Evolutionary conservation across 1,139 yeast species (phyloP).

Genomic region (Yamadazyma trypodendri): DNA sequence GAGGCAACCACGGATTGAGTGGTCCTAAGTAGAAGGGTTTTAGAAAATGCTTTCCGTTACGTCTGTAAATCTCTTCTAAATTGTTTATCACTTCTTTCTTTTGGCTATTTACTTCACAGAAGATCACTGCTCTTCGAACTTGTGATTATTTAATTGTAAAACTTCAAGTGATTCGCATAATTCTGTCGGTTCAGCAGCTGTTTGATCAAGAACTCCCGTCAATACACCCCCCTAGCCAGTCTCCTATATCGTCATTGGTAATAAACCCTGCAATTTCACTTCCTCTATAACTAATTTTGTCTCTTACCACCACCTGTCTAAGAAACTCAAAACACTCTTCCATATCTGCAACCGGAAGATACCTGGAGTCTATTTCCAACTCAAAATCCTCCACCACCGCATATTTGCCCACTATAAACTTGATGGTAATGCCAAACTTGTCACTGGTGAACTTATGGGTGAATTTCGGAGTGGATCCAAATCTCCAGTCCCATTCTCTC

Average conservation of each 20-base stretch:
- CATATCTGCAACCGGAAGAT: conserved; percentile 18
- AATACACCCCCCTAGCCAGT: conserved; percentile 47
- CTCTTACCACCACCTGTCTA: conserved; percentile 20
- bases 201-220: conserved; percentile 48
- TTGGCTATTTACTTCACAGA: no score
- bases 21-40: no score
- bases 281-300: conserved; percentile 36
- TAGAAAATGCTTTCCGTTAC: no score
- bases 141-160: no score
- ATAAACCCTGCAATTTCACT: conserved; percentile 46
- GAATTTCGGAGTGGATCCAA: conserved; percentile 70
- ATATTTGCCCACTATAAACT: conserved; percentile 44
- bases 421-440: conserved; percentile 30
- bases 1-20: conserved; percentile 54
- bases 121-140: no score
- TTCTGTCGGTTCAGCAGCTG: no score
- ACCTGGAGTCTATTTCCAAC: conserved; percentile 18
- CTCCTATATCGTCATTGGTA: conserved; percentile 42
- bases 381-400: conserved; percentile 26
- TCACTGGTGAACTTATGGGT: conserved; percentile 40
- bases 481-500: conserved; percentile 67
- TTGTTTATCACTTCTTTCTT: no score
- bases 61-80: no score
- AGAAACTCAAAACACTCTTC: conserved; percentile 30
- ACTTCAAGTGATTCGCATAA: no score